Conservation (phyloP, 371 early-diverging fungal species). For the Nosema bombycis region DNA sequence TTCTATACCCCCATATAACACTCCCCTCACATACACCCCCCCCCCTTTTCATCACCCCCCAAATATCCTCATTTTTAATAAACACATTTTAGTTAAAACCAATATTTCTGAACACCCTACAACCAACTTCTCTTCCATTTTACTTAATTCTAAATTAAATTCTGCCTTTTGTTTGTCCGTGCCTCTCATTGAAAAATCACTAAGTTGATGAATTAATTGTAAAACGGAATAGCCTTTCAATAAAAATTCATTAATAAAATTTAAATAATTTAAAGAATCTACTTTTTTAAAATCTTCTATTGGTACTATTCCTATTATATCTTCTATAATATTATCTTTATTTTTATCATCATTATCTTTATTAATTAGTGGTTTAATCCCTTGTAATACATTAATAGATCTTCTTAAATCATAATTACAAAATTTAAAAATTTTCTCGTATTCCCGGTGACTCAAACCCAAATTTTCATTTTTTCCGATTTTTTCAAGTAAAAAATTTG, state of each 20-base stretch:
- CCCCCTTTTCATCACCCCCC: background rate
- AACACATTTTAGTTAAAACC: slow-evolving; percentile 47
- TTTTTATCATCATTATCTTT: background rate
- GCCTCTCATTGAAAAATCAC: slow-evolving; percentile 16
- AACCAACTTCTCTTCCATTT: slow-evolving; percentile 39
- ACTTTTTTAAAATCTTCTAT: slow-evolving; percentile 46
- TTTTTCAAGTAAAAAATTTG: slow-evolving; percentile 28
- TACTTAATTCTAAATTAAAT: slow-evolving; percentile 25
- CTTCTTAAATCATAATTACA: slow-evolving; percentile 61
- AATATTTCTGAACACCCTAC: slow-evolving; percentile 56
- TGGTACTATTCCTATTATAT: slow-evolving; percentile 57
- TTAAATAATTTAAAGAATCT: slow-evolving; percentile 23
- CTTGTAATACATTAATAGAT: slow-evolving; percentile 62
- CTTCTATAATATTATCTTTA: slow-evolving; percentile 40
- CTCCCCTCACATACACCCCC: too few relatives aligned
- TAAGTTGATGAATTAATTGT: slow-evolving; percentile 53
- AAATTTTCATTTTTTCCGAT: slow-evolving; percentile 56
- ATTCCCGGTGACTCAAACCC: slow-evolving; percentile 20
- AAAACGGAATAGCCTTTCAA: slow-evolving; percentile 54
- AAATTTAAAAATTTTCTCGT: slow-evolving; percentile 43
- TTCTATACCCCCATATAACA: too few relatives aligned
- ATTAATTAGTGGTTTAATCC: slow-evolving; percentile 36
- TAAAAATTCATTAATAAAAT: slow-evolving; percentile 43
- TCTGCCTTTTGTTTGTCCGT: slow-evolving; percentile 24
- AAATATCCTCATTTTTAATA: slow-evolving; percentile 18